A percentile compares a stretch with the other conserved stretches of the same genome.
phyloP scores from a whole-genome alignment of 768 basidiomycete genomes.

The Russula vinacea region DNA sequence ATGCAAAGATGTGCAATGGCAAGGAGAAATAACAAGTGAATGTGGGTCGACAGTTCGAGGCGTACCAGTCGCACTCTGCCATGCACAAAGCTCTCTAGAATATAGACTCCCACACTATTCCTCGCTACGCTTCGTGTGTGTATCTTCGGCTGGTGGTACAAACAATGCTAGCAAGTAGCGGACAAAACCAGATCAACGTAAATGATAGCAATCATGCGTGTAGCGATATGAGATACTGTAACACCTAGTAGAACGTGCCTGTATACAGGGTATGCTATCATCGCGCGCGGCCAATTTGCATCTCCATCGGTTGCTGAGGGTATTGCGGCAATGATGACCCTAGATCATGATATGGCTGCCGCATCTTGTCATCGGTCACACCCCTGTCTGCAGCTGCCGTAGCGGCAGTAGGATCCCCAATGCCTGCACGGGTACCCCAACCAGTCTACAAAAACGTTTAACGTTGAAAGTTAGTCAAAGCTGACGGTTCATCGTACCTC shows the following conservation, averaged over 20 bases:
- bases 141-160: slow-evolving; percentile 21
- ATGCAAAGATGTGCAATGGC: not conserved
- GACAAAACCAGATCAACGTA: slow-evolving; percentile 27
- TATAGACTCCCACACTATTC: slow-evolving; percentile 1
- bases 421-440: slow-evolving; percentile 95
- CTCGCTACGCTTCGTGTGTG: not conserved
- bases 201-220: slow-evolving; percentile 27
- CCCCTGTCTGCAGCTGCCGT: slow-evolving; percentile 60
- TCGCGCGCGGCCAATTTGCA: slow-evolving; percentile 35
- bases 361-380: slow-evolving; percentile 26
- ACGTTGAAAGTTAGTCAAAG: not conserved
- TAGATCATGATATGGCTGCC: slow-evolving; percentile 27
- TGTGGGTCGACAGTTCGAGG: not conserved
- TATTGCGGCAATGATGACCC: slow-evolving; percentile 31
- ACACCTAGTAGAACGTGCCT: slow-evolving; percentile 16
- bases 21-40: not conserved
- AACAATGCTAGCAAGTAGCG: slow-evolving; percentile 14
- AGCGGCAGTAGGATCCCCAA: slow-evolving; percentile 77
- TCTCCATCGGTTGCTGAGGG: slow-evolving; percentile 34
- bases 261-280: slow-evolving; percentile 25
- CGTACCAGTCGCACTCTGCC: slow-evolving; percentile 13
- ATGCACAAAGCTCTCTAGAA: not conserved
- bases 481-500: slow-evolving; percentile 50
- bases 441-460: slow-evolving; percentile 54
- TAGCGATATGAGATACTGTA: slow-evolving; percentile 25